Conservation (phyloP, 2,329 filamentous ascomycete genomes). For the Coniochaeta ligniaria region DNA sequence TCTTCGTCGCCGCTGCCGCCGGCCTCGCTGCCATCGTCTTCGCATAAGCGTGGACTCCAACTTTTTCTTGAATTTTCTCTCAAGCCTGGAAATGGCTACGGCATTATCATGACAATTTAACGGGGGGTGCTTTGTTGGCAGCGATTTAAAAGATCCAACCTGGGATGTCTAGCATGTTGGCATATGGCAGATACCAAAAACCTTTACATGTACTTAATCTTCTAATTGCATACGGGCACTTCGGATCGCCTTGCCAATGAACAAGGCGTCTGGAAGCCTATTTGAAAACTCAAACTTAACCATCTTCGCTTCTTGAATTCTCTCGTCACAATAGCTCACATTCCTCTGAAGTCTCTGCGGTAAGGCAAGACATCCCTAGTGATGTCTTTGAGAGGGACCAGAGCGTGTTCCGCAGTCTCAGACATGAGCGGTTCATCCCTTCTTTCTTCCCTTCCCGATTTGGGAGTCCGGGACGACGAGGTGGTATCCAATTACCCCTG, state of each 20-base stretch:
- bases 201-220: conserved; percentile 37
- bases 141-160: conserved; percentile 23
- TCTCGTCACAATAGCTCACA: background rate
- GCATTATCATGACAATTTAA: conserved; percentile 26
- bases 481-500: background rate
- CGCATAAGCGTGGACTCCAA: conserved; percentile 34
- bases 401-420: background rate
- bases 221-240: conserved; percentile 31
- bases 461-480: background rate
- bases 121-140: conserved; percentile 14
- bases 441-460: background rate
- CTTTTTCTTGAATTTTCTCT: conserved; percentile 20
- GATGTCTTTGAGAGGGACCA: background rate
- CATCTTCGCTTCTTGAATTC: background rate
- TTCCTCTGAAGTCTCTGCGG: background rate
- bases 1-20: conserved; percentile 45
- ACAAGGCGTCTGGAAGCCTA: background rate
- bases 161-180: conserved; percentile 12
- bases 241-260: background rate
- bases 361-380: background rate
- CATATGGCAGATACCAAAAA: conserved; percentile 15
- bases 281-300: background rate
- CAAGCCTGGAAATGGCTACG: conserved; percentile 30
- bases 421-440: background rate
- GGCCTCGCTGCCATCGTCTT: conserved; percentile 47